phyloP scores from a whole-genome alignment of 129 eudicot species.

The Centella asiatica region DNA sequence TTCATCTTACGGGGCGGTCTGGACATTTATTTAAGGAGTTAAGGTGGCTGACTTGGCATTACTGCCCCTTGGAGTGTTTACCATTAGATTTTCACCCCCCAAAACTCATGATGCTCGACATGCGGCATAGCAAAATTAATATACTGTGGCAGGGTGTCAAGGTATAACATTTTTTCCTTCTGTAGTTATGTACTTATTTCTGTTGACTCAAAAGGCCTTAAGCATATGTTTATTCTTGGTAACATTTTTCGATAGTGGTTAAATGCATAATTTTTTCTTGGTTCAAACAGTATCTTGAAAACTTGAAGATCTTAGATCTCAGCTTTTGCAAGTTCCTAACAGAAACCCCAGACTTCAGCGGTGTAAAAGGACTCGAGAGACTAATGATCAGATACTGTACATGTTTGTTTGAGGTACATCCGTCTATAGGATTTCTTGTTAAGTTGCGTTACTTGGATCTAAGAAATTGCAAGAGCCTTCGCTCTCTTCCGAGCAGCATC shows the following conservation, averaged over 20 bases:
- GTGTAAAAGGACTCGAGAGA: background rate
- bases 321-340: background rate
- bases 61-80: conserved; percentile 5
- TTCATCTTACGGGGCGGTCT: conserved; percentile 9
- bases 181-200: no score
- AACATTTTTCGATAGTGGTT: no score
- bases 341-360: background rate
- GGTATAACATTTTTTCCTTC: no score
- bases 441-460: background rate
- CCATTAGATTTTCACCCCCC: conserved; percentile 4
- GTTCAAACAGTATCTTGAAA: background rate
- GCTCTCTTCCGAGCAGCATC: no score
- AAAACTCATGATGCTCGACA: conserved; percentile 14
- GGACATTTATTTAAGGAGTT: background rate
- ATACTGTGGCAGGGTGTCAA: background rate
- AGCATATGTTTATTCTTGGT: no score
- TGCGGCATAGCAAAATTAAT: conserved; percentile 1
- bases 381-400: background rate
- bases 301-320: background rate
- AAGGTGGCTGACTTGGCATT: conserved; percentile 13
- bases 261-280: background rate
- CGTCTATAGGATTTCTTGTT: background rate
- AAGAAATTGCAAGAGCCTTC: no score
- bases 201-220: no score
- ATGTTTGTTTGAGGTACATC: background rate